Conservation (phyloP, 805 yeast genomes). For the Huiozyma sinensis region DNA sequence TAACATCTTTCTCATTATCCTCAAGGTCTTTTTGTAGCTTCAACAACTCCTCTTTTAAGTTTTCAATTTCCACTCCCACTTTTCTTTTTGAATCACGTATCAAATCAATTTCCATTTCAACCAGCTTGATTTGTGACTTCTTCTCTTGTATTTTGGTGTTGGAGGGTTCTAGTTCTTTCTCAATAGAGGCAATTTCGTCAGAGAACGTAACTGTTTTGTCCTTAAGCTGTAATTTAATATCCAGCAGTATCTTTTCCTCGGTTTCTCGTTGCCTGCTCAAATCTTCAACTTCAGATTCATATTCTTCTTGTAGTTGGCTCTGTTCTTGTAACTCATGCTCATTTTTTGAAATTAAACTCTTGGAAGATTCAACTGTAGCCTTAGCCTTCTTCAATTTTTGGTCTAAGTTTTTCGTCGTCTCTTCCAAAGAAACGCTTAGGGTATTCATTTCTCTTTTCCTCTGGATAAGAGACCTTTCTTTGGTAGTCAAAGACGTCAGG, state of each 20-base stretch:
- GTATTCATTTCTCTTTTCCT: constrained; percentile 35
- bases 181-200: constrained; percentile 50
- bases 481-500: constrained; percentile 20
- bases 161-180: constrained; percentile 75
- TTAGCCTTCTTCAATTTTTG: constrained; percentile 37
- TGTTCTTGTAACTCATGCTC: constrained; percentile 37
- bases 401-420: constrained; percentile 31
- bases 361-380: constrained; percentile 42
- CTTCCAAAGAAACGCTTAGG: constrained; percentile 60
- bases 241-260: constrained; percentile 51
- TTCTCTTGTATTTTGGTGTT: constrained; percentile 52
- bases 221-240: constrained; percentile 54
- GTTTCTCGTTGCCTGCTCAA: constrained; percentile 36
- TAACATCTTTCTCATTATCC: constrained; percentile 37
- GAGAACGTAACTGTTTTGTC: constrained; percentile 65
- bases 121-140: constrained; percentile 53
- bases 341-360: constrained; percentile 35
- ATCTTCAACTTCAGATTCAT: constrained; percentile 34
- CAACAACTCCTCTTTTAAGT: constrained; percentile 35
- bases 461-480: constrained; percentile 19
- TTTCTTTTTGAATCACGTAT: constrained; percentile 37
- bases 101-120: constrained; percentile 54
- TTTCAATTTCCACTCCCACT: constrained; percentile 35
- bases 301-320: constrained; percentile 34
- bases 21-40: constrained; percentile 39